Evolutionary conservation across 768 basidiomycete genomes (phyloP).

Genomic region (Lactarius sp.): DNA sequence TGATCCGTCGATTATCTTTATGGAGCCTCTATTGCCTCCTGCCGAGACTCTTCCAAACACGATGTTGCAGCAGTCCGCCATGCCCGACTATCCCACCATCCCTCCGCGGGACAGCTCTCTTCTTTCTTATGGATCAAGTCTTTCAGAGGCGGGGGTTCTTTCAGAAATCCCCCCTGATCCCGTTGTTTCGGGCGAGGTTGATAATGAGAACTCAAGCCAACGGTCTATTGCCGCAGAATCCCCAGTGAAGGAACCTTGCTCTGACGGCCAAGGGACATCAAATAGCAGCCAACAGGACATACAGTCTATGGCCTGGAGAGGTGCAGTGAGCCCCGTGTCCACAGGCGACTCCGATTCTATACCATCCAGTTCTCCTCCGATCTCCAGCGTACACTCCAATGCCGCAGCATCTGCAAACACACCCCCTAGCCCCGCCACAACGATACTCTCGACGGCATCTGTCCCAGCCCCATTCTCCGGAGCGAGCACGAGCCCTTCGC

Average conservation of each 20-base stretch:
- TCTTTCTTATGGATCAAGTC: conserved; percentile 6
- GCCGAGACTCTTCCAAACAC: neutral
- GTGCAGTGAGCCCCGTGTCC: conserved; percentile 6
- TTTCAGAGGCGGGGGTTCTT: neutral
- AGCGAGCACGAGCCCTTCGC: conserved; percentile 26
- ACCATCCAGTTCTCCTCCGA: conserved; percentile 7
- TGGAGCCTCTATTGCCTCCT: conserved; percentile 24
- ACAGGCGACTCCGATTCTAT: conserved; percentile 11
- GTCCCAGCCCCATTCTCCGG: conserved; percentile 1
- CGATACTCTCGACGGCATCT: neutral
- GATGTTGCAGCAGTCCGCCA: neutral
- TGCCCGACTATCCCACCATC: conserved; percentile 2
- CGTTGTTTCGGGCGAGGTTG: neutral
- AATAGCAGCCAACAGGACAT: neutral
- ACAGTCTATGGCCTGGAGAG: conserved; percentile 7
- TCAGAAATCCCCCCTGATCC: neutral
- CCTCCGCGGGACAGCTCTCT: conserved; percentile 4
- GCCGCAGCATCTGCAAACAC: neutral
- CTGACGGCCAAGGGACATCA: neutral
- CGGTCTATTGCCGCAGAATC: neutral
- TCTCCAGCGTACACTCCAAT: neutral
- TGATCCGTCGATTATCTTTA: conserved; percentile 15
- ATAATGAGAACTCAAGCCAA: neutral
- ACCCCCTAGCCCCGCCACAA: conserved; percentile 8
- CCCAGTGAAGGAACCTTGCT: conserved; percentile 1